Base-by-base conservation (phyloP, 352 stramenopile genomes). In the Pythium periplocum region DNA sequence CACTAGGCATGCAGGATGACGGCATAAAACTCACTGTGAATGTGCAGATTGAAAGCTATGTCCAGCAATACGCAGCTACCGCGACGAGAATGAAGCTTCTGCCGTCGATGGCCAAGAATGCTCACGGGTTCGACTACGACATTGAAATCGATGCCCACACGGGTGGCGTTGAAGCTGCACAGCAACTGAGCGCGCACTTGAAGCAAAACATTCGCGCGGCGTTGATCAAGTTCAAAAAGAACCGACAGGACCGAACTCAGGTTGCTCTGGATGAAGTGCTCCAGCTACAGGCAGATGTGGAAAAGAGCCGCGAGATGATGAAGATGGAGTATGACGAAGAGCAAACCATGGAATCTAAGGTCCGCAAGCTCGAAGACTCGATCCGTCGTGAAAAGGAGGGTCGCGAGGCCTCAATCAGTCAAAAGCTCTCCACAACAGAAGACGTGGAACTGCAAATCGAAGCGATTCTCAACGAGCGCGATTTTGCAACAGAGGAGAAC, bases 1-100 rank as follows among this genome's bases (percentile, higher is more conserved):
- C 17, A 26, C 17, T 26, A 26, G 17, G 17, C 17, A 26, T 26
- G 17, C 17, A 26, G 17, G 17, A 26, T 26, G 17, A 26, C 17
- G 17, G 17, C 17, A 26, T 26, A 26, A 26, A 26, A 26, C 17
- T 26, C 17, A 26, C 0, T 26, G 17, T 26, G 17, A 26, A 26
- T 26, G 17, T 26, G 47, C 43, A 90, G 78, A 61, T 94, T 33
- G 75, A 86, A 40, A 59, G 43, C 31, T 59, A 77, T 35, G 78
- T 97, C 10, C 64, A 86, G 42, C 62, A 78, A 35, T 98, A 98
- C 68, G 87, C 89, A 42, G 53, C 66, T 38, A 83, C 74, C 34
- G 84, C 86, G 12, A 82, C 69, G 26, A 59, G 79, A 44, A 77
- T 98, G 46, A 90, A 96, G 57, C 71, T 98, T 30, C 51, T 97